Evolutionary conservation across 2,329 filamentous ascomycete genomes (phyloP).

Genomic region (Hymenoscyphus linearis): DNA sequence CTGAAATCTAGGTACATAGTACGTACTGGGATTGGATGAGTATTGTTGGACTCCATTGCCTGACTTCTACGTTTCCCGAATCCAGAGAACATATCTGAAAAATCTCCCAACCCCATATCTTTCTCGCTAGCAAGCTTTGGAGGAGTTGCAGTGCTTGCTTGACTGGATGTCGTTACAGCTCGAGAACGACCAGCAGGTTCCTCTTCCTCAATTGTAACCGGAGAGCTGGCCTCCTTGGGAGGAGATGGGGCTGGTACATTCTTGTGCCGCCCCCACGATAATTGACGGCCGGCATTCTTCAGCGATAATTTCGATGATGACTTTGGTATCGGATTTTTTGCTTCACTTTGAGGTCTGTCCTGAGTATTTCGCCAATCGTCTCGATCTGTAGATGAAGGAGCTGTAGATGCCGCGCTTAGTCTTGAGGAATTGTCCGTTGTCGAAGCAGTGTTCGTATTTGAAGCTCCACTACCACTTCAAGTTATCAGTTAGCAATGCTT

Average conservation of each 20-base stretch:
- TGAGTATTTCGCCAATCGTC: conserved; percentile 30
- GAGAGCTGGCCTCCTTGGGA: conserved; percentile 21
- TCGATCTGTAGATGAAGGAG: conserved; percentile 31
- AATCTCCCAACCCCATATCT: conserved; percentile 31
- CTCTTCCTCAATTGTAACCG: conserved; percentile 17
- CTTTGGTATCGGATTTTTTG: conserved; percentile 30
- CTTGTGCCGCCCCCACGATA: conserved; percentile 33
- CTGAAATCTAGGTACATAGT: neutral
- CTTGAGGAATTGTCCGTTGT: conserved; percentile 33
- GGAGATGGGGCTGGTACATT: conserved; percentile 18
- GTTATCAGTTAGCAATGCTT: conserved; percentile 16
- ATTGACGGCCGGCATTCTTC: conserved; percentile 29
- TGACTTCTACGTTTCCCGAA: conserved; percentile 29
- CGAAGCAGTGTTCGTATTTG: conserved; percentile 32
- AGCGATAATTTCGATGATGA: conserved; percentile 28
- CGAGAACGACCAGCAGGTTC: conserved; percentile 22
- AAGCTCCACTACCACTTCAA: conserved; percentile 33
- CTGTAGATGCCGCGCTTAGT: conserved; percentile 32
- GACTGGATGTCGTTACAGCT: conserved; percentile 30
- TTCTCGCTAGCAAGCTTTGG: conserved; percentile 26
- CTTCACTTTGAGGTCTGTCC: conserved; percentile 28
- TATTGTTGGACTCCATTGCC: conserved; percentile 24
- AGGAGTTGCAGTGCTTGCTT: conserved; percentile 32
- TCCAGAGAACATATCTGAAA: conserved; percentile 32
- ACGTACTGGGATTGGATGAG: conserved; percentile 29